phyloP scores from a whole-genome alignment of 2,329 filamentous ascomycete species.

The Cladosporium halotolerans region DNA sequence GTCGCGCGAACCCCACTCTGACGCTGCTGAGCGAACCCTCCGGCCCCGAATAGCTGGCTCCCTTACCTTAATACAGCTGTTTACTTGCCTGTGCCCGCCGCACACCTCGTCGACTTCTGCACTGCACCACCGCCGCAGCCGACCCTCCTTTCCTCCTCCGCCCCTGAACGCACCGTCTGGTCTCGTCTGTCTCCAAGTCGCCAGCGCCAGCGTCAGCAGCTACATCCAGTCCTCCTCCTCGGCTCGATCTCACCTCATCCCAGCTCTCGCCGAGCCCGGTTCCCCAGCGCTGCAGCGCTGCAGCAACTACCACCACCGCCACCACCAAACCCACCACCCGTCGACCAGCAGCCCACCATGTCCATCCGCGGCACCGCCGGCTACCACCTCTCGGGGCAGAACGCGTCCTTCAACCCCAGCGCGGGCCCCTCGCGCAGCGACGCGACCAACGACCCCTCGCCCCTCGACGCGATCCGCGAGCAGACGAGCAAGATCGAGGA shows the following conservation, averaged over 20 bases:
- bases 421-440: slow-evolving; percentile 50
- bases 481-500: slow-evolving; percentile 99
- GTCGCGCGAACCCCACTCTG: neutral
- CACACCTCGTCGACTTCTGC: neutral
- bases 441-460: slow-evolving; percentile 62
- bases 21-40: neutral
- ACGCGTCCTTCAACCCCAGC: slow-evolving; percentile 38
- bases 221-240: neutral
- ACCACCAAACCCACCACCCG: neutral
- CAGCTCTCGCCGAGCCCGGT: neutral
- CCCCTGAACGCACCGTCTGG: too few relatives aligned
- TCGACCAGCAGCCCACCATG: slow-evolving; percentile 36
- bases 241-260: neutral
- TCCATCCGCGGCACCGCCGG: slow-evolving; percentile 61
- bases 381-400: slow-evolving; percentile 71
- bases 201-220: neutral
- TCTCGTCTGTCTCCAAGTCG: too few relatives aligned
- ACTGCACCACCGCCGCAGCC: too few relatives aligned
- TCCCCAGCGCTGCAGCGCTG: slow-evolving; percentile 8
- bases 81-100: neutral
- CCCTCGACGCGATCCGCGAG: slow-evolving; percentile 81
- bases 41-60: neutral
- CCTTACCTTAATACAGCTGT: neutral
- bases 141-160: too few relatives aligned
- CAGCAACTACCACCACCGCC: slow-evolving; percentile 1